Evolutionary conservation across 352 stramenopile species (phyloP), one percentile per base, ranked within the genome.

Genomic region (Phytophthora macrochlamydospora): DNA sequence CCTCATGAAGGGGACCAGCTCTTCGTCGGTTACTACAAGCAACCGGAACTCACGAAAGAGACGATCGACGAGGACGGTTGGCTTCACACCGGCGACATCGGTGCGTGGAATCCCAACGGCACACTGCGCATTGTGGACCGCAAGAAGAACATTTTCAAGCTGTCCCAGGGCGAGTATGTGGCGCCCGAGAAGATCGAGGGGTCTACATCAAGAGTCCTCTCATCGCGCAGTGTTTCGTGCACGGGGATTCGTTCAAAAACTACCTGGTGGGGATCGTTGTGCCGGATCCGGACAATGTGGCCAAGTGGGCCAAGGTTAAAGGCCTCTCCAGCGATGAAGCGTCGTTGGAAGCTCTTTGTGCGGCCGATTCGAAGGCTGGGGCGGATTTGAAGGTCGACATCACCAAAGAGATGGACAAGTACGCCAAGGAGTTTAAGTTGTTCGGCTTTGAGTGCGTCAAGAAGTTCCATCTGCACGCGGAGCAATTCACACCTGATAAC

Each of bases 1-100:
- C 63, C 78, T 98, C 14, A 89, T 96, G 52, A 83, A 81, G 32
- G 92, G 28, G 68, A 73, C 13, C 95, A 91, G 56, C 71, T 98
- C 6, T 94, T 96, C 54, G 67, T 77, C 49, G 96, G 96, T 1
- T 99, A 99, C 80, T 98, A 98, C 83, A 98, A 98, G 59, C 91
- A 99, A 63, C 76, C 83, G 0, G 89, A 97, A 64, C 91, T 94
- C 32, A 99, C 96, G 0, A 74, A 75, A 7, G 90, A 98, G 65
- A 88, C 84, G 2, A 83, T 99, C 24, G 91, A 98, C 56, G 78
- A 73, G 7, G 92, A 94, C n/a, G 96, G 96, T 13, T 99, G 92
- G 89, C 97, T 99, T 59, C 92, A 98, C 74, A 99, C 97, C 2
- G 97, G 97, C 24, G 97, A 99, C 78, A 98, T 99, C 51, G 97